A percentile compares a stretch with the other conserved stretches of the same genome.
These are phyloP conservation scores for Pneumocystis sp. DNA, from an alignment of 1,139 yeast species.

Conservation along the genomic window DNA sequence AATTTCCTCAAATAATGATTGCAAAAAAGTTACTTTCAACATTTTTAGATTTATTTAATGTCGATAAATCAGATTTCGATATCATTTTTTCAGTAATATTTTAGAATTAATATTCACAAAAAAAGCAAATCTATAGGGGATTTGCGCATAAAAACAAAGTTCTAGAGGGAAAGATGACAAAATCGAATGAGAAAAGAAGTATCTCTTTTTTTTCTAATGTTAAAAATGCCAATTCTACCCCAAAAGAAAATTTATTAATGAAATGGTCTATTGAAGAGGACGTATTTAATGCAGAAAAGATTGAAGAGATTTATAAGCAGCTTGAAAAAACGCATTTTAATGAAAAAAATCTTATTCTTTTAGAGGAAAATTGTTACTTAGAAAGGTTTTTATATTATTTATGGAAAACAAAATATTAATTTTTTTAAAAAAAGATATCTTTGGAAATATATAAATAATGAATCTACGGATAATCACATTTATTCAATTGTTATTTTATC, in stretches of 20 bases:
- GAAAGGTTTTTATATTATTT: slow-evolving; percentile 11
- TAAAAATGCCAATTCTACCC: background rate
- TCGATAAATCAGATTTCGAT: background rate
- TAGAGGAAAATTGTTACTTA: slow-evolving; percentile 10
- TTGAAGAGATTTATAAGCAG: slow-evolving; percentile 6
- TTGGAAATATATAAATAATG: slow-evolving; percentile 31
- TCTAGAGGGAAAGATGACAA: background rate
- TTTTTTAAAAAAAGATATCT: slow-evolving; percentile 18
- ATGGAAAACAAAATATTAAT: slow-evolving; percentile 16
- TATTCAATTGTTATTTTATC: slow-evolving; percentile 24
- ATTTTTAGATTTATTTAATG: background rate
- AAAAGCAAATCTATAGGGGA: background rate
- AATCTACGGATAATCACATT: slow-evolving; percentile 30
- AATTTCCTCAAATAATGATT: background rate
- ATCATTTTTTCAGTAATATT: background rate
- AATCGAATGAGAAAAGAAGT: background rate
- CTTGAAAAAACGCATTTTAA: slow-evolving; percentile 4
- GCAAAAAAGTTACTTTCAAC: background rate
- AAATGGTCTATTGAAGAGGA: background rate
- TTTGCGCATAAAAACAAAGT: background rate
- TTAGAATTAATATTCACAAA: background rate
- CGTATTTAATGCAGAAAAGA: slow-evolving; percentile 6
- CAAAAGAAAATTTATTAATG: background rate
- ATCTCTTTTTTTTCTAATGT: background rate
- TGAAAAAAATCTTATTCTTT: slow-evolving; percentile 4